Conservation (phyloP, 78 protist species). For the Emiliania huxleyi region DNA sequence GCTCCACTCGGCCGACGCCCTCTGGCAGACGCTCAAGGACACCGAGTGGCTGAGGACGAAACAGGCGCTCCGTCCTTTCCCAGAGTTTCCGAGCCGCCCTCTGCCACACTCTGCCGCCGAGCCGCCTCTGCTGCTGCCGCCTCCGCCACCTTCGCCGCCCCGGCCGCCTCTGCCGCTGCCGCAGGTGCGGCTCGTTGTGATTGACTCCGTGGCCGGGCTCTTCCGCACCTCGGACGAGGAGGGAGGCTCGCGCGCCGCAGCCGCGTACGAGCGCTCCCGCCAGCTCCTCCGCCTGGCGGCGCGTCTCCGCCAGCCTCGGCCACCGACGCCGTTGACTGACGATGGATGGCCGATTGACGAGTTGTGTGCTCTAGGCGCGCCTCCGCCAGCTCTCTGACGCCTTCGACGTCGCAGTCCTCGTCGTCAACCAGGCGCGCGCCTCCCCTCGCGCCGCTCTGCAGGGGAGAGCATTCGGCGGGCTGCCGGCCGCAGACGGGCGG, state of each 20-base stretch:
- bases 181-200: constrained; percentile 12
- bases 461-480: too few species aligned
- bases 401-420: not conserved
- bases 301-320: not conserved
- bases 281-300: not conserved
- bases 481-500: too few species aligned
- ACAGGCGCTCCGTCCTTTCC: not conserved
- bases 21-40: not conserved
- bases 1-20: not conserved
- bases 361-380: not conserved
- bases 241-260: not conserved
- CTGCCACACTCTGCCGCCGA: not conserved
- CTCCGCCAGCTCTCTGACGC: not conserved
- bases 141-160: not conserved
- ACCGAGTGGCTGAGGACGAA: not conserved
- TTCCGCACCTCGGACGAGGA: not conserved
- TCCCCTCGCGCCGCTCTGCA: too few species aligned
- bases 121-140: not conserved
- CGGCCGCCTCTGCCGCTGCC: not conserved
- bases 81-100: not conserved
- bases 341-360: too few species aligned
- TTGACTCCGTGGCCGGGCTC: constrained; percentile 38
- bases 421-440: constrained; percentile 27
- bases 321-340: not conserved
- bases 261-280: not conserved